Base-by-base conservation (phyloP, 2,329 filamentous ascomycete species). In the Colletotrichum caudatum region DNA sequence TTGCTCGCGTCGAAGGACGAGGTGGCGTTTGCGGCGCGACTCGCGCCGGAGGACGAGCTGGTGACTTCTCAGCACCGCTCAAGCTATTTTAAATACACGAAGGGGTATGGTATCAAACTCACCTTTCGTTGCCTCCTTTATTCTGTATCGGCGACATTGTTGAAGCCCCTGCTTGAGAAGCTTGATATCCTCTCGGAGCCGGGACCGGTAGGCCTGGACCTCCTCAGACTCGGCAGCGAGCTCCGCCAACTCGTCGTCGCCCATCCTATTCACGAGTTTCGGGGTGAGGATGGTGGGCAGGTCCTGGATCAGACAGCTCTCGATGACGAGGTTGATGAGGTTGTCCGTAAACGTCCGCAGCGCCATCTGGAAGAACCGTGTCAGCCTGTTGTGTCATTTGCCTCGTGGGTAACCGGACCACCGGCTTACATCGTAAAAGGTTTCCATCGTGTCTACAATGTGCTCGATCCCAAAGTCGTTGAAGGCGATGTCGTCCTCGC, bases 271-370 rank as follows among this genome's bases (percentile, higher is more conserved):
- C 1, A 87, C 80, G 0, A 74, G 76, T 0, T 76, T 77, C 1
- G 82, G 78, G 0, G 81, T 84, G 41, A 88, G 77, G 3, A 88
- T 84, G 0, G 71, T 64, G 0, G 81, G 79, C 0, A 88, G 69
- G 1, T 83, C 79, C 0, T 68, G 75, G 0, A 88, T 76, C 0
- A 88, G 81, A 56, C 84, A 86, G 41, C 83, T 84, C 73, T 88
- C 86, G 0, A 86, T 78, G 0, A 81, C 85, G 0, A 87, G 78
- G n/a, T 81, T 85, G 23, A 83, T 79, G 12, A 88, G 77, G 26
- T 86, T 86, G 5, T 88, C 83, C 3, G 83, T 78, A 59, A 88
- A 86, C 0, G 81, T 84, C 16, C 82, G 74, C 3, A 83, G 77
- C 1, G 83, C 81, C 75, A 83, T 81, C 82, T 85, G 8, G 23